Percentiles rank a stretch among this genome's conserved stretches.
These are phyloP conservation scores for Aspergillus leporis DNA, from an alignment of 495 filamentous ascomycete species.

Conservation along the genomic window DNA sequence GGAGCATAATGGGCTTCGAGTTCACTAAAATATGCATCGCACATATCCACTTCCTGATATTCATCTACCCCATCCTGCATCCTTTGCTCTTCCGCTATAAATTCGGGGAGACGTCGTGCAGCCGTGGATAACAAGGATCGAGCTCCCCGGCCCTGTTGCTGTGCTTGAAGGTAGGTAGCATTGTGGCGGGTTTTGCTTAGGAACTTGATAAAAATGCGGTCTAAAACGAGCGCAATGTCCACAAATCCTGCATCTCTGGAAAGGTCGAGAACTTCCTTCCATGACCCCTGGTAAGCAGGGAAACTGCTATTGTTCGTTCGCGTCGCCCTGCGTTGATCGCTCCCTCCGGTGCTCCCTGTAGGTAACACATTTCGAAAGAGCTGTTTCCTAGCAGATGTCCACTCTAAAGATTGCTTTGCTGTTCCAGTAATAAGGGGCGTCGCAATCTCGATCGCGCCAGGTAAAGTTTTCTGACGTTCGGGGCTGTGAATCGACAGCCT, in stretches of 20 bases:
- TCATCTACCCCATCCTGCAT: slow-evolving; percentile 54
- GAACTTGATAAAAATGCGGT: slow-evolving; percentile 41
- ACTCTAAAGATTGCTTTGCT: slow-evolving; percentile 20
- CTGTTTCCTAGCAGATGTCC: slow-evolving; percentile 18
- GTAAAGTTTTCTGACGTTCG: slow-evolving; percentile 37
- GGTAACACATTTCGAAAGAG: slow-evolving; percentile 21
- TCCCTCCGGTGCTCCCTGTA: neutral
- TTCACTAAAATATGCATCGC: slow-evolving; percentile 61
- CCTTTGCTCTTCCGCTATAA: slow-evolving; percentile 60
- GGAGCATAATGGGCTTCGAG: slow-evolving; percentile 60
- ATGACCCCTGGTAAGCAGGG: slow-evolving; percentile 36
- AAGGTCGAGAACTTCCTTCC: slow-evolving; percentile 41
- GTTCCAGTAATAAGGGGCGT: slow-evolving; percentile 48
- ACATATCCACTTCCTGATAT: slow-evolving; percentile 47
- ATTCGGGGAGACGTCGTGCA: slow-evolving; percentile 60
- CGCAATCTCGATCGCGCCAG: slow-evolving; percentile 48
- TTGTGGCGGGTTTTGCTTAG: slow-evolving; percentile 34
- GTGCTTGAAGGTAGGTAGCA: neutral
- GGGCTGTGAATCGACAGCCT: slow-evolving; percentile 40
- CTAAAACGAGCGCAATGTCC: slow-evolving; percentile 40
- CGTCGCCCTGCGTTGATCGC: slow-evolving; percentile 14
- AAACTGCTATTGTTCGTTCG: slow-evolving; percentile 25
- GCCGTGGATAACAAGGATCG: slow-evolving; percentile 67
- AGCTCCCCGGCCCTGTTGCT: slow-evolving; percentile 26
- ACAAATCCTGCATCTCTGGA: slow-evolving; percentile 37